Conservation (phyloP, 2,329 filamentous ascomycete species). For the Aspergillus ustus region DNA sequence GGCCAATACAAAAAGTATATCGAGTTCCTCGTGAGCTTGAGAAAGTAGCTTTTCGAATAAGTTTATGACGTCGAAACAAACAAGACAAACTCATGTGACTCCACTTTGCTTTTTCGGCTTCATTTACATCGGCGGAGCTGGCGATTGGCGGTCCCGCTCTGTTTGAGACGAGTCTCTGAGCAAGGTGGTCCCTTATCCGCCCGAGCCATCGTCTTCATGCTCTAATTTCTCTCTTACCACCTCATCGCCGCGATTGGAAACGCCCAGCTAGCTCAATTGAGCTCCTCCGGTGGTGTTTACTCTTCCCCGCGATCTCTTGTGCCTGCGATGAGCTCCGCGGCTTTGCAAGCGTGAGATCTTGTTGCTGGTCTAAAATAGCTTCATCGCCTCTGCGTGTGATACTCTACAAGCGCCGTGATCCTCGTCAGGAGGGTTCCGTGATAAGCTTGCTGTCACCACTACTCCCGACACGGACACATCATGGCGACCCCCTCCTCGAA, state of each 20-base stretch:
- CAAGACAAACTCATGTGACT: slow-evolving; percentile 38
- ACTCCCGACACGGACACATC: slow-evolving; percentile 13
- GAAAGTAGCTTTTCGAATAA: background rate
- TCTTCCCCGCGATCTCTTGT: background rate
- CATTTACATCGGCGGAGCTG: background rate
- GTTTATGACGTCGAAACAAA: slow-evolving; percentile 30
- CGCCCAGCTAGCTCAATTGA: background rate
- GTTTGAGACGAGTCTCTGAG: background rate
- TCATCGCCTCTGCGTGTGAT: slow-evolving; percentile 7
- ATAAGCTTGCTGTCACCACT: background rate
- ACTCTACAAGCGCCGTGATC: background rate
- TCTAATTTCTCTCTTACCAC: background rate
- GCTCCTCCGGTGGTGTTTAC: background rate
- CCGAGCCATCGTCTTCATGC: background rate
- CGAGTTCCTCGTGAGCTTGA: background rate
- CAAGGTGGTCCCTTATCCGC: background rate
- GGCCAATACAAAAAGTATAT: background rate
- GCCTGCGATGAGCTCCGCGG: slow-evolving; percentile 11
- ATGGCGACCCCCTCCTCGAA: slow-evolving; percentile 54
- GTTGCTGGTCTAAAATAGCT: slow-evolving; percentile 2
- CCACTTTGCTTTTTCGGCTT: slow-evolving; percentile 25
- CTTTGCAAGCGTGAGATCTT: slow-evolving; percentile 2
- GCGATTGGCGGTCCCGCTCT: background rate
- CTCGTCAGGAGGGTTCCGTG: background rate
- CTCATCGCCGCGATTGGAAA: background rate